A percentile compares a stretch with the other conserved stretches of the same genome.
Conservation (phyloP, 305 asterid species). For the Striga hermonthica region DNA sequence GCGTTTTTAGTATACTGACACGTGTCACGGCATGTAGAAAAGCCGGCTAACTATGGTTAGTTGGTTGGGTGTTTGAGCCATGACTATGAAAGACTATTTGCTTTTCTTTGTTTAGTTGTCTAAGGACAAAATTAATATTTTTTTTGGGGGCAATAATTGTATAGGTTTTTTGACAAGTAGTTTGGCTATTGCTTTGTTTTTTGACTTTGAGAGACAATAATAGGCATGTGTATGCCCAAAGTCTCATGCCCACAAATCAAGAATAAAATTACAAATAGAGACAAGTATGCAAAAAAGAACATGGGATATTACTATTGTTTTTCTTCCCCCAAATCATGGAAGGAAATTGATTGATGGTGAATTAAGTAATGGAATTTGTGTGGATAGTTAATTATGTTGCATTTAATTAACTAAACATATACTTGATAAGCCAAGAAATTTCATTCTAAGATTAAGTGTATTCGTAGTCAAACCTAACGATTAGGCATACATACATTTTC, state of each 20-base stretch:
- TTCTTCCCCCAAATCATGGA: neutral
- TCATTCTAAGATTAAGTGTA: too few relatives aligned
- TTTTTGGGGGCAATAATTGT: constrained; percentile 54
- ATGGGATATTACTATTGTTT: constrained; percentile 1
- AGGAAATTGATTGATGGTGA: too few relatives aligned
- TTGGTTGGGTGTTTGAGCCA: constrained; percentile 25
- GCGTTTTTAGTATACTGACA: too few relatives aligned
- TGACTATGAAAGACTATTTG: constrained; percentile 15
- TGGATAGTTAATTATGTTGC: too few relatives aligned
- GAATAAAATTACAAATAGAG: neutral
- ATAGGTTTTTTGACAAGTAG: constrained; percentile 38
- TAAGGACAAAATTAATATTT: constrained; percentile 29
- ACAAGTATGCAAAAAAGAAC: constrained; percentile 16
- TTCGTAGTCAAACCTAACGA: too few relatives aligned
- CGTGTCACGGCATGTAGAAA: neutral
- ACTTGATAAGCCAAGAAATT: too few relatives aligned
- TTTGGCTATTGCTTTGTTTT: constrained; percentile 37
- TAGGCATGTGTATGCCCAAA: constrained; percentile 48
- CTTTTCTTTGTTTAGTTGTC: constrained; percentile 3
- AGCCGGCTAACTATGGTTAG: constrained; percentile 19
- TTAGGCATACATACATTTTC: too few relatives aligned
- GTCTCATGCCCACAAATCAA: constrained; percentile 25
- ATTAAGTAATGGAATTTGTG: too few relatives aligned
- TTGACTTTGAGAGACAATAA: constrained; percentile 37
- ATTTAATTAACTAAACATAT: too few relatives aligned